Conservation (phyloP, 106 monocot species). For the Posidonia australis region DNA sequence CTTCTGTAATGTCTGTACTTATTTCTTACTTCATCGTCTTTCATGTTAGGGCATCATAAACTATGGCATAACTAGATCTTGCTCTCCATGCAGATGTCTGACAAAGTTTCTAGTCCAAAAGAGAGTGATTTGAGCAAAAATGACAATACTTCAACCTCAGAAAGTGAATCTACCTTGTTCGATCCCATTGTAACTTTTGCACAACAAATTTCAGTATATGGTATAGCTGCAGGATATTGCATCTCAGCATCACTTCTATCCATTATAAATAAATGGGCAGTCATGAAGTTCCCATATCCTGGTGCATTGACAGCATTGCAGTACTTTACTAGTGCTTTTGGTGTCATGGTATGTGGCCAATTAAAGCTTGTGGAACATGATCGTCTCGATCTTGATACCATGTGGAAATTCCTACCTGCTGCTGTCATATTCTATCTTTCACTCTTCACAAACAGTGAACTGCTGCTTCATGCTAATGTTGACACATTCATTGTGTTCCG, state of each 20-base stretch:
- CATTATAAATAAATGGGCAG: slow-evolving; percentile 91
- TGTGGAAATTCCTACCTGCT: slow-evolving; percentile 73
- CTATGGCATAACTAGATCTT: background rate
- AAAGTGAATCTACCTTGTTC: slow-evolving; percentile 12
- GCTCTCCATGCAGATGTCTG: slow-evolving; percentile 3
- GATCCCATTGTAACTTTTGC: slow-evolving; percentile 11
- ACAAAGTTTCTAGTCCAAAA: background rate
- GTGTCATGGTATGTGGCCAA: slow-evolving; percentile 43
- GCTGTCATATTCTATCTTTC: slow-evolving; percentile 71
- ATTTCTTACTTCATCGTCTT: no score
- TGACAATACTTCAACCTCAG: background rate
- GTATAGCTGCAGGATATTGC: slow-evolving; percentile 78
- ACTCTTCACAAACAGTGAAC: slow-evolving; percentile 72
- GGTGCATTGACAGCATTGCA: slow-evolving; percentile 67
- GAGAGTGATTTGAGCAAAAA: slow-evolving; percentile 1
- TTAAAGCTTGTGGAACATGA: slow-evolving; percentile 47
- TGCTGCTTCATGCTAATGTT: slow-evolving; percentile 70
- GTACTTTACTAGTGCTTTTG: slow-evolving; percentile 57
- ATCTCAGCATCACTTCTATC: slow-evolving; percentile 74
- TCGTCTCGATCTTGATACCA: slow-evolving; percentile 25
- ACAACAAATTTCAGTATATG: slow-evolving; percentile 62
- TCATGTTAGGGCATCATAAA: background rate
- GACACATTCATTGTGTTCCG: slow-evolving; percentile 71
- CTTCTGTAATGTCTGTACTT: no score
- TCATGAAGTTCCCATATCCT: slow-evolving; percentile 80